Conservation (phyloP, 148 eudicot species). For the Amaranthus hypochondriacus region DNA sequence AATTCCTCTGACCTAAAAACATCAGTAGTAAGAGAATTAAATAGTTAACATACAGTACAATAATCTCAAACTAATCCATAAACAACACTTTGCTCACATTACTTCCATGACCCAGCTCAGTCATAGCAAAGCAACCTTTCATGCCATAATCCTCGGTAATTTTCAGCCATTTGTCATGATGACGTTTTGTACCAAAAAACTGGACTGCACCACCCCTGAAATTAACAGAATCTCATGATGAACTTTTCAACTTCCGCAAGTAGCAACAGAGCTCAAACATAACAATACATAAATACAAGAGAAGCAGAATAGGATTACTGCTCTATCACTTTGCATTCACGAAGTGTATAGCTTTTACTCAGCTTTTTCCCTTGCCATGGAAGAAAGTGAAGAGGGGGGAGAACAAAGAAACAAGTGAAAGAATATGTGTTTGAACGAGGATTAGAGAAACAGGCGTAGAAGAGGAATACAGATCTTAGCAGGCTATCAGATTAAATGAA, state of each 20-base stretch:
- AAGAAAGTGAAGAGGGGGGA: background rate
- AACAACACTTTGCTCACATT: slow-evolving; percentile 57
- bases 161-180: slow-evolving; percentile 90
- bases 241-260: slow-evolving; percentile 3
- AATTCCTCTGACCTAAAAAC: slow-evolving; percentile 78
- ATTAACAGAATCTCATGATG: slow-evolving; percentile 7
- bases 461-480: background rate
- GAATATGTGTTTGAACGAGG: background rate
- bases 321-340: background rate
- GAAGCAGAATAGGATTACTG: background rate
- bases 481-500: background rate
- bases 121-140: slow-evolving; percentile 96
- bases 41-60: background rate
- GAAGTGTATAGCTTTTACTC: background rate
- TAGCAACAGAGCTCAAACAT: background rate
- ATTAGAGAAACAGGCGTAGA: background rate
- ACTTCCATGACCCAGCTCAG: slow-evolving; percentile 98
- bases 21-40: slow-evolving; percentile 1
- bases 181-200: slow-evolving; percentile 87
- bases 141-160: slow-evolving; percentile 59
- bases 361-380: background rate
- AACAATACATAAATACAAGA: slow-evolving; percentile 5
- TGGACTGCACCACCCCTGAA: slow-evolving; percentile 96
- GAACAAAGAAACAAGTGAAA: background rate
- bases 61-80: background rate